Base-by-base conservation (phyloP, 441 rosid species). In the Eruca vesicaria region DNA sequence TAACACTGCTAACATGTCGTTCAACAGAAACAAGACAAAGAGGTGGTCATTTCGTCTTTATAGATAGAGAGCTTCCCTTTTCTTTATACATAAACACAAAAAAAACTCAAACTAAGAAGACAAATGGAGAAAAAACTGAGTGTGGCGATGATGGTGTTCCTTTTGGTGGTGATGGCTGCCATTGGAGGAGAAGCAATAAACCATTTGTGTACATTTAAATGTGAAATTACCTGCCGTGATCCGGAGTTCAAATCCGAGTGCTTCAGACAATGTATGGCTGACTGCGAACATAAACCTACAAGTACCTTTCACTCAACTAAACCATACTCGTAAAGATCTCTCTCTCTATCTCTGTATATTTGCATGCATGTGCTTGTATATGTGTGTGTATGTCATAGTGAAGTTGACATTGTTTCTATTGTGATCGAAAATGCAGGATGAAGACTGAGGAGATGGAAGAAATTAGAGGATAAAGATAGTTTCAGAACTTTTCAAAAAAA, bases 111-210 rank as follows among this genome's bases (percentile, higher is more conserved):
- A 64, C 3, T 16, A 65, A 73, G 48, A 36, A 73, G 43, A 55
- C 1, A 65, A 32, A 74, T 74, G 72, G 67, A 32, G 20, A 66
- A 59, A 4, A 74, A 66, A 66, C 2, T 8, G 78, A 66, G 52
- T 20, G 11, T 58, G 11, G 28, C 18, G n/a, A 43, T 31, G 48
- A 57, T 73, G 35, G 33, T 73, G 48, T 31, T 73, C 4, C 36
- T 58, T 66, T 43, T 66, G 60, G 66, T 74, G 20, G 60, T 45
- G 21, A 58, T 74, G 60, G 38, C 21, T 32, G 38, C 60, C 38
- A 43, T 21, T 31, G 61, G 61, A 14, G 62, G 62, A 66, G 72
- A 56, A 32, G 72, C 62, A 32, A 1, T 53, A 41, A n/a, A 10
- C 28, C 38, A 29, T 31, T 0, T 11, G 4, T 29, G 71, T 31